phyloP scores from a whole-genome alignment of 2,329 filamentous ascomycete genomes.

The Penicillium sp. region DNA sequence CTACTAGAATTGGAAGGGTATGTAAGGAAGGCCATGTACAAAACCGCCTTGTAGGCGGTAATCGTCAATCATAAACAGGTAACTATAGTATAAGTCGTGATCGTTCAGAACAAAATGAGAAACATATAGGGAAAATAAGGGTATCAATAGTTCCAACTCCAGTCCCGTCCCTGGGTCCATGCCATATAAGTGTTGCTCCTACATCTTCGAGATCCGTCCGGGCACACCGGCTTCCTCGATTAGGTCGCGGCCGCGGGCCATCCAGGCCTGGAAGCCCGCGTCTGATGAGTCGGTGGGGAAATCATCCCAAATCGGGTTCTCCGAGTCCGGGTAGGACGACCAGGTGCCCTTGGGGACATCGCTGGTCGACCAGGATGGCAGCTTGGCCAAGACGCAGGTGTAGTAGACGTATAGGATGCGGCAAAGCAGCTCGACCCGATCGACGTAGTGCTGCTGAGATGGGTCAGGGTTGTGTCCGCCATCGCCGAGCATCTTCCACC shows the following conservation, averaged over 20 bases:
- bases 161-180: conserved; percentile 12
- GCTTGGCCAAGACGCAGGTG: conserved; percentile 41
- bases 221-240: conserved; percentile 41
- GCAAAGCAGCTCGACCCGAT: conserved; percentile 41
- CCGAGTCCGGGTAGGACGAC: conserved; percentile 42
- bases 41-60: conserved; percentile 1
- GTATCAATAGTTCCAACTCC: conserved; percentile 35
- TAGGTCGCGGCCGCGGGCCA: conserved; percentile 37
- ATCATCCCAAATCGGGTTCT: conserved; percentile 41
- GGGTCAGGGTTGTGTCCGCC: conserved; percentile 35
- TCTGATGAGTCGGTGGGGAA: conserved; percentile 39
- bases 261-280: conserved; percentile 41
- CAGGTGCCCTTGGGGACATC: conserved; percentile 39
- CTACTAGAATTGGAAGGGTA: conserved; percentile 5
- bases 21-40: conserved; percentile 14
- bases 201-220: conserved; percentile 27
- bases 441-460: conserved; percentile 38
- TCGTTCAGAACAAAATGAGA: neutral
- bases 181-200: conserved; percentile 1
- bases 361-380: conserved; percentile 37
- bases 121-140: conserved; percentile 24
- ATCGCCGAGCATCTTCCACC: conserved; percentile 44
- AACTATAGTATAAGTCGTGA: neutral
- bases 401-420: conserved; percentile 47
- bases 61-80: conserved; percentile 26